Conservation (phyloP, 202 grass and related monocot genomes). For the Schoenoplectus tabernaemontani region DNA sequence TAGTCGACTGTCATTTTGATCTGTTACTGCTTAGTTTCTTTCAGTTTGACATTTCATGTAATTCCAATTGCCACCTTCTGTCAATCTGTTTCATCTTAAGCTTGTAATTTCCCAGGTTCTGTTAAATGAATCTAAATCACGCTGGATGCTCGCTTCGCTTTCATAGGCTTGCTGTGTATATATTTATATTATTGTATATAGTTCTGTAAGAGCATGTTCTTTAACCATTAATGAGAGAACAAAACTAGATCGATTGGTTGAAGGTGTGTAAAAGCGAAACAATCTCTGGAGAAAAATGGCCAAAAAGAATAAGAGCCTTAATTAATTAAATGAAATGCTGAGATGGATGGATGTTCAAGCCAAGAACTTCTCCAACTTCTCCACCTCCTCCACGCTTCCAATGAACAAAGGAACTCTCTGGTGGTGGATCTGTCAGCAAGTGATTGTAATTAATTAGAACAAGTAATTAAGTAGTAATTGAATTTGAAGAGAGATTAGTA, state of each 20-base stretch:
- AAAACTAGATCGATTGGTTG: background rate
- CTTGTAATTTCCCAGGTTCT: background rate
- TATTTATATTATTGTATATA: background rate
- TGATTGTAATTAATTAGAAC: background rate
- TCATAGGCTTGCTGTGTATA: too few species aligned
- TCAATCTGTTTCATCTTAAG: background rate
- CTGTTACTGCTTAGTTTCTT: background rate
- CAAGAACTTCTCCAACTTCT: constrained; percentile 87
- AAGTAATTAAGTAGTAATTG: background rate
- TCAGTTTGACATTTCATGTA: background rate
- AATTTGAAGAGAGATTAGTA: too few species aligned
- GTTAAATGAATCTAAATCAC: background rate
- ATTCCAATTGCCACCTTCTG: background rate
- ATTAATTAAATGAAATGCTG: background rate
- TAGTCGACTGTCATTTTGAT: background rate
- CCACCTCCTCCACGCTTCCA: constrained; percentile 90
- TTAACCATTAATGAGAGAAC: background rate
- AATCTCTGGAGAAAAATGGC: background rate
- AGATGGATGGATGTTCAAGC: constrained; percentile 35
- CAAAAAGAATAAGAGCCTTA: background rate
- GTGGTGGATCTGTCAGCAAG: constrained; percentile 88
- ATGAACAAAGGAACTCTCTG: constrained; percentile 91
- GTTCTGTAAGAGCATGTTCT: background rate
- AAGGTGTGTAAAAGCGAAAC: background rate
- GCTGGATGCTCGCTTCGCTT: background rate